A percentile compares a stretch with the other conserved stretches of the same genome.
Evolutionary conservation across 2,329 filamentous ascomycete species (phyloP).

Genomic region (Ustulina deusta): DNA sequence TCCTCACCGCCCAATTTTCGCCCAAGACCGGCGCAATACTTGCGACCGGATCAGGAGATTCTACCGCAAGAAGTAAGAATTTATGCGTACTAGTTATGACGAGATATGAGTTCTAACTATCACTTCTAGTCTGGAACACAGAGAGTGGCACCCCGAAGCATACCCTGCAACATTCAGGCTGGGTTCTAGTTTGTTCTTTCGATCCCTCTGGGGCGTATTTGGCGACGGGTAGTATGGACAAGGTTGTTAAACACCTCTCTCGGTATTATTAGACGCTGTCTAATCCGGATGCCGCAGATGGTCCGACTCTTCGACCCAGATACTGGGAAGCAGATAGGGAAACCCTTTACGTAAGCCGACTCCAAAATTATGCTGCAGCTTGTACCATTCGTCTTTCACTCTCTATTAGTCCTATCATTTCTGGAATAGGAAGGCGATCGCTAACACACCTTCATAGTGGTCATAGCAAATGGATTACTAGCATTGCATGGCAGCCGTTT

Average conservation of each 20-base stretch:
- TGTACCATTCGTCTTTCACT: neutral
- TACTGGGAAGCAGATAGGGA: slow-evolving; percentile 79
- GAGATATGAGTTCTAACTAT: slow-evolving; percentile 25
- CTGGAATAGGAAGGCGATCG: neutral
- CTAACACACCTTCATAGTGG: slow-evolving; percentile 58
- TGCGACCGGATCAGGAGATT: slow-evolving; percentile 91
- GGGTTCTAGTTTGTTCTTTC: slow-evolving; percentile 90
- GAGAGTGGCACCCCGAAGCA: slow-evolving; percentile 90
- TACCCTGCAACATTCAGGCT: slow-evolving; percentile 87
- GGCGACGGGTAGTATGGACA: slow-evolving; percentile 94
- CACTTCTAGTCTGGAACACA: slow-evolving; percentile 76
- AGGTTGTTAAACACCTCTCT: slow-evolving; percentile 50
- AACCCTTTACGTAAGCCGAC: slow-evolving; percentile 68
- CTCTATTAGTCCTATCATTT: neutral
- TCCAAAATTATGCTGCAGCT: neutral
- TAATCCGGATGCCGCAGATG: slow-evolving; percentile 55
- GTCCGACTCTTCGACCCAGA: slow-evolving; percentile 90
- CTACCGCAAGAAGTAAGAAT: slow-evolving; percentile 69
- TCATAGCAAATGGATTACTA: slow-evolving; percentile 90
- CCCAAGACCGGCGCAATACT: slow-evolving; percentile 39
- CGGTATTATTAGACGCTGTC: neutral
- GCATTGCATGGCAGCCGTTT: slow-evolving; percentile 92
- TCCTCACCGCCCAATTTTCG: slow-evolving; percentile 55
- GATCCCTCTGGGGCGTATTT: slow-evolving; percentile 84
- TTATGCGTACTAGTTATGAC: neutral